Base-by-base conservation (phyloP, 345 rosid genomes). In the Eucalyptus cladocalyx region DNA sequence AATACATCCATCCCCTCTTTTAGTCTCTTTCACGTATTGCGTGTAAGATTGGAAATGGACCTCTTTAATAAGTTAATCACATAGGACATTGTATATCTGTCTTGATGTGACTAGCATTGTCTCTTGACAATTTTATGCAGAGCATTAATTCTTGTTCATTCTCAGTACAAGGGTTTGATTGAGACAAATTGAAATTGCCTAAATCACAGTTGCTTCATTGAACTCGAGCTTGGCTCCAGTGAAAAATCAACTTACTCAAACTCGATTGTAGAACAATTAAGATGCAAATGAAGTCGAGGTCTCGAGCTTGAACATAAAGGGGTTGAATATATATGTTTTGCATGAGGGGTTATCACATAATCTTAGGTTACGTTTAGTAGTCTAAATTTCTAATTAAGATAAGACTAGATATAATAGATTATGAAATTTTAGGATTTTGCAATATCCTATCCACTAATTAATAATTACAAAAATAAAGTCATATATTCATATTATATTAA, bases 401-500 rank as follows among this genome's bases (percentile, higher is more conserved):
- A 21, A 53, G 2, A 53, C 0, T 53, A 53, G 0, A 53, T 53
- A 21, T 0, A 0, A 53, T 53, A 2, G 0, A 53, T 21, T 21
- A 19, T 21, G 0, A 53, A 53, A 53, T 21, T 53, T 2, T 2
- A 0, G 0, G 0, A 53, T 53, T 53, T 53, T 53, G 58, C 11
- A 0, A 53, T 0, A 53, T 53, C 5, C 0, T 53, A 53, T 21
- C 2, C 0, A 0, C 1, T 19, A 53, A 21, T 21, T 53, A 53
- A 0, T 53, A 0, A 53, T 53, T 53, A 0, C 0, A 21, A 53
- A 21, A 21, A 53, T 53, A 53, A 53, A 21, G 2, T 53, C 1
- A 21, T 53, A 53, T 21, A 53, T 53, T 19, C 0, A 53, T 53
- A 21, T 53, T 8, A 21, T 53, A 53, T 53, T 0, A 8, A 53